These are phyloP conservation scores for Amborella trichopoda DNA, from an alignment of 164 flowering plant species.

Conservation along the genomic window DNA sequence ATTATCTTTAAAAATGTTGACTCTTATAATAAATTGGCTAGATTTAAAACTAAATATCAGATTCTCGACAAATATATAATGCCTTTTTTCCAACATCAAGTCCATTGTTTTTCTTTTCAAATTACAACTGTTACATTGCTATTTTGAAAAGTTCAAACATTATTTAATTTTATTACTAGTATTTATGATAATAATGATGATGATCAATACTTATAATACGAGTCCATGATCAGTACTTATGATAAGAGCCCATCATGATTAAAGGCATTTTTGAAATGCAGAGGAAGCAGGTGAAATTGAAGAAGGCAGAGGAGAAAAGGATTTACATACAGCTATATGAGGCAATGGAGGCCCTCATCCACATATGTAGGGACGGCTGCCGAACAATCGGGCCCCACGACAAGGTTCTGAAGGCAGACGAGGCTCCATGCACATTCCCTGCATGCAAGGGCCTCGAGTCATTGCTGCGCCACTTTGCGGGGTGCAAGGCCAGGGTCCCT, in stretches of 20 bases:
- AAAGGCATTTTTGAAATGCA: too few species aligned
- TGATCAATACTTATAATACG: too few species aligned
- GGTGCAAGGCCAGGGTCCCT: slow-evolving; percentile 63
- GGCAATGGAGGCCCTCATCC: slow-evolving; percentile 93
- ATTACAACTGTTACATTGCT: too few species aligned
- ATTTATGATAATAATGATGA: too few species aligned
- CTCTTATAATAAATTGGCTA: background rate
- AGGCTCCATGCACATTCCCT: slow-evolving; percentile 46
- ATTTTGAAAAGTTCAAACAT: too few species aligned
- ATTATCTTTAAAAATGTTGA: background rate
- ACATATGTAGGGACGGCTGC: slow-evolving; percentile 86
- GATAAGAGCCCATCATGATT: too few species aligned
- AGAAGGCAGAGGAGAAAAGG: slow-evolving; percentile 43
- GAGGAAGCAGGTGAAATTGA: slow-evolving; percentile 42
- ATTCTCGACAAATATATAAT: too few species aligned
- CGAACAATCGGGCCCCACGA: slow-evolving; percentile 84
- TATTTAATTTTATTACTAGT: too few species aligned
- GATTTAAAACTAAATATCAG: too few species aligned
- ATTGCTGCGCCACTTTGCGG: slow-evolving; percentile 79
- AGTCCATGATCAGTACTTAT: too few species aligned
- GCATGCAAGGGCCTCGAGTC: slow-evolving; percentile 77
- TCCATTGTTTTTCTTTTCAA: too few species aligned
- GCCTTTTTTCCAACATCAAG: too few species aligned
- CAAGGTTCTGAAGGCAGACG: slow-evolving; percentile 31
- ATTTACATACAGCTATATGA: slow-evolving; percentile 55